Base-by-base conservation (phyloP, 108 stramenopile species). In the Epithemia pelagica region DNA sequence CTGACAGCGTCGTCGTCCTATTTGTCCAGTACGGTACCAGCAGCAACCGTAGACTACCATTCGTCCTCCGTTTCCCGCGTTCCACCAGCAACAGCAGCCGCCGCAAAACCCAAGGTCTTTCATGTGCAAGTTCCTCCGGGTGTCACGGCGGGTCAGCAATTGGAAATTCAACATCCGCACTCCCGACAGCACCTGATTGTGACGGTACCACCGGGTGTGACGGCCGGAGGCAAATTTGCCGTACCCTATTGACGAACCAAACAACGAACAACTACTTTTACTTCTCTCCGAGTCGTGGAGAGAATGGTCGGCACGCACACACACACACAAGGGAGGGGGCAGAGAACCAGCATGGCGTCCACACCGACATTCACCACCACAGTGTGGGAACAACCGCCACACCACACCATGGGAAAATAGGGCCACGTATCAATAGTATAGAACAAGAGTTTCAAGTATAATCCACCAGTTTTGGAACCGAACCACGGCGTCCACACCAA, bases 81-180 rank as follows among this genome's bases (percentile, higher is more conserved):
- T 46, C 37, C 37, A 15, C 37, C 37, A 10, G 5, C 37, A 15
- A 10, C 37, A 15, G 5, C 37, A 15, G 5, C 37, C 37, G 5
- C 37, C 15, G 37, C 37, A 5, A 15, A 5, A 10, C 72, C 72
- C 23, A 61, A 64, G 52, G 71, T 74, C 26, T 77, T 82, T 69
- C 77, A 82, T 22, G 82, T 87, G 7, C 76, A 83, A 59, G 78
- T 74, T 22, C 88, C 84, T n/a, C 71, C 75, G 1, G 80, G 77
- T 54, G 65, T 77, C n/a, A 61, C 65, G 26, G 62, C 84, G 30
- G 88, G 88, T 27, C 71, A 75, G 84, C 84, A 82, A 33, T 33
- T 89, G 26, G 77, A 80, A 61, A 68, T 89, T 8, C 57, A 68
- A 37, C 73, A 89, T 72, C 88, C 88, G 26, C 53, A 66, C n/a